phyloP scores from a whole-genome alignment of 345 rosid genomes.

The Brassica rapa region DNA sequence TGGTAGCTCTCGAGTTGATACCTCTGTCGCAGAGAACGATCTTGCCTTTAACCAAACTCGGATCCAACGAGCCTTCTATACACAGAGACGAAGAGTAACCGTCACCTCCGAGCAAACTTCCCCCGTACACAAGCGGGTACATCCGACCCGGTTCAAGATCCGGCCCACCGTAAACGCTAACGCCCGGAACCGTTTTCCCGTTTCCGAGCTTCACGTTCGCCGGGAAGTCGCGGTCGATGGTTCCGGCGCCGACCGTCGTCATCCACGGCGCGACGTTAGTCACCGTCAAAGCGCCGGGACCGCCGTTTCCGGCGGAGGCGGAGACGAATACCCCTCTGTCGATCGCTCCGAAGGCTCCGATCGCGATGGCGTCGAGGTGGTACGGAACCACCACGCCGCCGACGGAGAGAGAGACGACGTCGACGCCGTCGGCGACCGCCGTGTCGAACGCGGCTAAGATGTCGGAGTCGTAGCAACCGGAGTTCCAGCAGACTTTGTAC shows the following conservation, averaged over 20 bases:
- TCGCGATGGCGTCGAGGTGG: slow-evolving; percentile 84
- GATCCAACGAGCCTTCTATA: slow-evolving; percentile 76
- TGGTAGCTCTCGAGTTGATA: slow-evolving; percentile 78
- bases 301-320: slow-evolving; percentile 93
- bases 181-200: slow-evolving; percentile 61
- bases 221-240: slow-evolving; percentile 79
- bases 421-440: slow-evolving; percentile 80
- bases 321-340: slow-evolving; percentile 80
- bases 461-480: slow-evolving; percentile 93
- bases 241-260: slow-evolving; percentile 85
- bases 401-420: slow-evolving; percentile 81
- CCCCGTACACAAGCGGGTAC: slow-evolving; percentile 77
- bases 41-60: slow-evolving; percentile 59
- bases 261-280: slow-evolving; percentile 91
- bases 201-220: slow-evolving; percentile 79
- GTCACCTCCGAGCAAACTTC: slow-evolving; percentile 60
- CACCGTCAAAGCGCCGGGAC: slow-evolving; percentile 81
- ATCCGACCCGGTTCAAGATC: slow-evolving; percentile 53
- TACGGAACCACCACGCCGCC: slow-evolving; percentile 93
- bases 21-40: slow-evolving; percentile 88
- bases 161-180: slow-evolving; percentile 68
- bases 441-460: slow-evolving; percentile 85
- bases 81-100: slow-evolving; percentile 79
- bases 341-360: slow-evolving; percentile 81
- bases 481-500: slow-evolving; percentile 91